Percentiles rank a stretch among this genome's conserved stretches.
These are phyloP conservation scores for Citropsis articulata DNA, from an alignment of 345 rosid genomes.

Conservation along the genomic window DNA sequence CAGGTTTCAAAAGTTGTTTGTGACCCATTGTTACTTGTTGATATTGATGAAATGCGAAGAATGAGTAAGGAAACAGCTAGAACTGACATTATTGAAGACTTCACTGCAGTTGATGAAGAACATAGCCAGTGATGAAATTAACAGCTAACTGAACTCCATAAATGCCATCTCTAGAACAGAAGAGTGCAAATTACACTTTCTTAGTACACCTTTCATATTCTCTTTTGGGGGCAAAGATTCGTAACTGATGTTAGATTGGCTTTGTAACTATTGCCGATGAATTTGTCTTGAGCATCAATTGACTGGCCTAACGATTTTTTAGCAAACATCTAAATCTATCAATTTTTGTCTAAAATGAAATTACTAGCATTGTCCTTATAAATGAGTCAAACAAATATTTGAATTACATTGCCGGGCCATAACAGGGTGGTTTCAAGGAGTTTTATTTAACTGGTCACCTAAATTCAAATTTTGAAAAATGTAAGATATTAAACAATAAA, in stretches of 20 bases:
- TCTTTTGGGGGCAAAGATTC: not conserved
- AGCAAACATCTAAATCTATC: no score
- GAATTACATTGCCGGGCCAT: no score
- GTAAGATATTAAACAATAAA: no score
- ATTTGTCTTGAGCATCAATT: no score
- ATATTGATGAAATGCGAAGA: conserved; percentile 71
- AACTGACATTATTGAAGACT: conserved; percentile 64
- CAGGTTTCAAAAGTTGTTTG: conserved; percentile 42
- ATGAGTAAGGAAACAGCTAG: conserved; percentile 38
- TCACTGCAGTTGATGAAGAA: conserved; percentile 44
- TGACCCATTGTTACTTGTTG: conserved; percentile 56
- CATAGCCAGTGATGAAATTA: conserved; percentile 11
- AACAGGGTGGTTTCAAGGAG: no score
- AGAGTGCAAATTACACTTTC: not conserved
- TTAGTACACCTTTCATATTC: not conserved
- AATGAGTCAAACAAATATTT: no score
- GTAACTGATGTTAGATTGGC: not conserved
- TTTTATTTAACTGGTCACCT: no score
- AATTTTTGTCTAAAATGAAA: no score
- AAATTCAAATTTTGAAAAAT: no score
- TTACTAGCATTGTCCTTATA: no score
- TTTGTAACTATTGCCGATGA: no score
- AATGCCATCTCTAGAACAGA: not conserved
- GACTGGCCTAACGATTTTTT: no score
- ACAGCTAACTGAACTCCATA: not conserved